Base-by-base conservation (phyloP, 306 rosid genomes). In the Dryas octopetala region DNA sequence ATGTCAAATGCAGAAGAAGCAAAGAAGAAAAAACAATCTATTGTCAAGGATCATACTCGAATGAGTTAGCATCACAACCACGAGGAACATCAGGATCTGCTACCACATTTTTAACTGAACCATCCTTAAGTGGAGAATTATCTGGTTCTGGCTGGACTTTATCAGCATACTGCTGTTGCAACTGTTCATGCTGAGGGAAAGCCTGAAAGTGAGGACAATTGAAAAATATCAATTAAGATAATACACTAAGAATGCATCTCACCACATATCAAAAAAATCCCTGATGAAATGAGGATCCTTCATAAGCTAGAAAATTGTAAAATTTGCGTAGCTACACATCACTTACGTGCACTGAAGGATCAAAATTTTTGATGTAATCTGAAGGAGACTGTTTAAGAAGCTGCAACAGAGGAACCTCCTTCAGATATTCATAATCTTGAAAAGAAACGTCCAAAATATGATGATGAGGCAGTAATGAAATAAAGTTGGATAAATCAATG, bases 41-140 rank as follows among this genome's bases (percentile, higher is more conserved):
- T 57, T 55, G 71, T 65, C 55, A 44, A 67, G 54, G 49, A 57
- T 63, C 92, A 53, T 90, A 95, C 99, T 92, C 99, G 40, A 74
- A 83, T 52, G 97, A 95, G 81, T 88, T 84, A 43, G 84, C 84
- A 86, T 86, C 87, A 73, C 90, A 90, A 83, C 86, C 88, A 55
- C 17, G 59, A 11, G 97, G 98, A 64, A 90, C 73, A 77, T 96
- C 99, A 13, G 99, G 98, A 62, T 96, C 99, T 54, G 92, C 89
- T 62, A 96, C 79, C 58, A 86, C 90, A 85, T 81, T 96, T 82
- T 80, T 83, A 44, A 90, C 69, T 8, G 85, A 81, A 62, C 76
- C 78, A 83, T 87, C 97, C 78, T 85, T 91, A 50, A 80, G 78
- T 47, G 87, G 83, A 74, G 71, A 81, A 59, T 67, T 88, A 83